Evolutionary conservation across 371 early-diverging fungal species (phyloP), one percentile per base, ranked within the genome.

Genomic region (Rhizopus stolonifer): DNA sequence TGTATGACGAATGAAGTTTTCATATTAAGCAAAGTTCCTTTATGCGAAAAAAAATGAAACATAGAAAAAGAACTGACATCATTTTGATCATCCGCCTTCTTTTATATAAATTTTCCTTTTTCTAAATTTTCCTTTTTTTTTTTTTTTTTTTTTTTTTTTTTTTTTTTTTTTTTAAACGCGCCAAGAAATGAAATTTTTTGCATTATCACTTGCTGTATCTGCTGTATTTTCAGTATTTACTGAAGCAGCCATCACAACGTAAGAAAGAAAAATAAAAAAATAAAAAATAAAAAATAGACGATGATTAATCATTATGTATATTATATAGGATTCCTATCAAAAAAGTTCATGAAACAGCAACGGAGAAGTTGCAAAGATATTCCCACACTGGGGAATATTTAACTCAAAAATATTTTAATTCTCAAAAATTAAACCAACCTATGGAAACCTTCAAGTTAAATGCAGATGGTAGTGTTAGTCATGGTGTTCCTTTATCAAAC

Each of bases 401-500:
- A 40, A 70, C 83, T 32, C 90, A 91, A 66, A 90, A 90, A 67
- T 91, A 91, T 75, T 78, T 89, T 72, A 74, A 79, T 17, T 58
- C 71, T 9, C 54, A 62, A 25, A 70, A 69, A 38, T 65, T 71
- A 31, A 59, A 64, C 11, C 58, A 64, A 42, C 56, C 61, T 22
- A 63, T 66, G 36, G 66, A 74, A 38, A 61, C 78, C 31, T 67
- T 79, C 44, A 66, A 73, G 33, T 24, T 58, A 0, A 77, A 84
- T 57, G 60, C 70, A 14, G 72, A 79, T 29, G 87, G 85, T 52
- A 66, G 67, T 9, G 79, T 75, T 14, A 51, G 79, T 3, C 87
- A 88, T 56, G 88, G 89, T 25, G 86, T 94, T 13, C 93, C 96
- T 10, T 77, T 92, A 21, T 85, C 88, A 33, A 90, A 96, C 83